Base-by-base conservation (phyloP, 352 stramenopile genomes). In the Globisporangium takayamanum region DNA sequence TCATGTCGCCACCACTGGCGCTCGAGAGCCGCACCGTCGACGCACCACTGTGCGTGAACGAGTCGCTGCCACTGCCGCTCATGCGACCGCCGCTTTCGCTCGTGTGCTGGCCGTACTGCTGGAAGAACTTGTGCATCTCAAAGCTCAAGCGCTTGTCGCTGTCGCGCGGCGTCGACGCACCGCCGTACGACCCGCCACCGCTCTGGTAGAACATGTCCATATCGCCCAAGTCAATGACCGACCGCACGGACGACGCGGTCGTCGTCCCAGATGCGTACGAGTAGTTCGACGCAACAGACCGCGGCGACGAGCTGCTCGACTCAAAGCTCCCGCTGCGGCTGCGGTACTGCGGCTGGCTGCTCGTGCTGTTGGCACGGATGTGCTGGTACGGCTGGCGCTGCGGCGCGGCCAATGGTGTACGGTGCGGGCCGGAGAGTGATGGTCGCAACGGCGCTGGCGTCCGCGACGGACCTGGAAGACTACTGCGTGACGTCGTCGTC, bases 161-260 rank as follows among this genome's bases (percentile, higher is more conserved):
- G 25, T 64, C 76, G 20, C 74, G 71, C 22, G 72, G 60, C 0
- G 68, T 81, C 20, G 69, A 62, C 5, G 66, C 65, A 50, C 42
- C 25, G 18, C 42, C 50, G 42, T 63, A 63, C 11, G 67, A 64
- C n/a, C 67, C 51, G 7, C 67, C 60, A 36, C 47, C 30, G 55
- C 66, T 80, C 56, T 78, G 70, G 62, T 91, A 89, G 57, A 89
- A 91, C 53, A 81, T 83, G 73, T 85, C 77, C 81, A 91, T 87
- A 59, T 91, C 81, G 50, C 81, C 81, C 20, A 91, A 61, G 58
- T 91, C 81, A 37, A 85, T 87, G 53, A 91, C 72, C 12, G 76
- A 88, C 22, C 71, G 72, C 51, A 78, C 71, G 25, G 76, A 87
- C 15, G 81, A 91, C 16, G 68, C 78, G 36, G 77, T 83, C 2